These are phyloP conservation scores for Zalerion maritima DNA, from an alignment of 495 filamentous ascomycete species.

Conservation along the genomic window DNA sequence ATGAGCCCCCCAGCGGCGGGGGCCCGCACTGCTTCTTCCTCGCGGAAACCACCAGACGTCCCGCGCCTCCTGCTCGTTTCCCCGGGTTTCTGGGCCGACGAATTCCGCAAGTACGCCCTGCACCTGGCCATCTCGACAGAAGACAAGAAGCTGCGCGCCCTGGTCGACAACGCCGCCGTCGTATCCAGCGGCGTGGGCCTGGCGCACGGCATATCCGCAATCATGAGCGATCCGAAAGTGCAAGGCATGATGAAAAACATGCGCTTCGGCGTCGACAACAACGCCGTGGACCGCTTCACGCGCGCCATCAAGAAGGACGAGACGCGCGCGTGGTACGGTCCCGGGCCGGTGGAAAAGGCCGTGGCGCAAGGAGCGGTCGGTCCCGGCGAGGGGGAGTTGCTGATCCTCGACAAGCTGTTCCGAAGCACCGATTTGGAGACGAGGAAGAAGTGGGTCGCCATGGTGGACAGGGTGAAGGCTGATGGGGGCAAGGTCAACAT, in stretches of 20 bases:
- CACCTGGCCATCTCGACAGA: conserved; percentile 62
- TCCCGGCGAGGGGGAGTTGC: conserved; percentile 62
- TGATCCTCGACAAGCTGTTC: conserved; percentile 79
- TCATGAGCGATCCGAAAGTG: conserved; percentile 66
- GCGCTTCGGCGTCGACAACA: conserved; percentile 73
- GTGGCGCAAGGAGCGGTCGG: conserved; percentile 83
- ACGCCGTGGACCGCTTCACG: conserved; percentile 75
- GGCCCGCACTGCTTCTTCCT: too few species aligned
- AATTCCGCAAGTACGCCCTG: conserved; percentile 69
- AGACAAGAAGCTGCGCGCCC: conserved; percentile 42
- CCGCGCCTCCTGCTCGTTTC: conserved; percentile 75
- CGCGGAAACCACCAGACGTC: conserved; percentile 21
- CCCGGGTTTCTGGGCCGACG: conserved; percentile 71
- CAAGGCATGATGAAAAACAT: conserved; percentile 63
- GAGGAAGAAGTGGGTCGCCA: conserved; percentile 64
- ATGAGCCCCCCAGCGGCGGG: conserved; percentile 35
- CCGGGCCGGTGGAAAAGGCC: conserved; percentile 69
- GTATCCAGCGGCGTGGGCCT: conserved; percentile 78
- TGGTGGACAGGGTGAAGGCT: conserved; percentile 85
- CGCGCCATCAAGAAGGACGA: conserved; percentile 71
- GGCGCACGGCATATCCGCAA: conserved; percentile 71
- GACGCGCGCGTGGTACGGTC: conserved; percentile 82
- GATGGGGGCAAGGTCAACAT: conserved; percentile 79
- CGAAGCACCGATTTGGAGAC: conserved; percentile 66
- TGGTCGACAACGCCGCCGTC: conserved; percentile 52